These are phyloP conservation scores for Seiridium unicorne DNA, from an alignment of 2,329 filamentous ascomycete species.

Conservation along the genomic window DNA sequence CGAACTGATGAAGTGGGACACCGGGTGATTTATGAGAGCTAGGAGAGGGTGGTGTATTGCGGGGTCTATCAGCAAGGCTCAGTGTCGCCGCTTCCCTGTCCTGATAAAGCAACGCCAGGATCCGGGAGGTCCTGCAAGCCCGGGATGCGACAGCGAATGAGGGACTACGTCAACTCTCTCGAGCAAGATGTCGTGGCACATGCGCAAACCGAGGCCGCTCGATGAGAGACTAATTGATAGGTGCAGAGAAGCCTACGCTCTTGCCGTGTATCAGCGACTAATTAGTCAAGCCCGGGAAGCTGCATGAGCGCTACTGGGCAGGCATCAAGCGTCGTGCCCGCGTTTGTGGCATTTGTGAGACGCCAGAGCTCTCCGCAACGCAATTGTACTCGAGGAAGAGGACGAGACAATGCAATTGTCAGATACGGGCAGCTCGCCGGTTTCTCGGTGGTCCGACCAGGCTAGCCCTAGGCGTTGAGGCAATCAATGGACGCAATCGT, in stretches of 20 bases:
- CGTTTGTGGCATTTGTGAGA: too few species aligned
- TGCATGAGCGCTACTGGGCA: too few species aligned
- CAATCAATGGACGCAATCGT: not conserved
- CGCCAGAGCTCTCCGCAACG: too few species aligned
- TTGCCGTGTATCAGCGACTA: too few species aligned
- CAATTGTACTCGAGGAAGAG: not conserved
- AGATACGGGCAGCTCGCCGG: not conserved
- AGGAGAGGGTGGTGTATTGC: conserved; percentile 5
- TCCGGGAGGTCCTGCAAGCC: not conserved
- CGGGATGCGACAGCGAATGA: conserved; percentile 1
- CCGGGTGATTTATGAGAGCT: conserved; percentile 10
- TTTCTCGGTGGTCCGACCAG: not conserved
- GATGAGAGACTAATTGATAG: too few species aligned
- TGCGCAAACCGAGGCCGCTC: too few species aligned
- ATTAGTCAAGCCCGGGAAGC: too few species aligned
- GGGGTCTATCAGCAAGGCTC: not conserved
- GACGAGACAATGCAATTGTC: not conserved
- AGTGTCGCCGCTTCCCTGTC: not conserved
- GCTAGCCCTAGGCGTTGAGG: not conserved
- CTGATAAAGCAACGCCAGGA: not conserved
- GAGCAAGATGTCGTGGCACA: too few species aligned
- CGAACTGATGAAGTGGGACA: conserved; percentile 13
- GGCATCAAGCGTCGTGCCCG: too few species aligned
- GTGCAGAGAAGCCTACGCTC: too few species aligned
- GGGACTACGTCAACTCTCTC: not conserved